Base-by-base conservation (phyloP, 768 basidiomycete species). In the Tubosaeta brunneosetosa region DNA sequence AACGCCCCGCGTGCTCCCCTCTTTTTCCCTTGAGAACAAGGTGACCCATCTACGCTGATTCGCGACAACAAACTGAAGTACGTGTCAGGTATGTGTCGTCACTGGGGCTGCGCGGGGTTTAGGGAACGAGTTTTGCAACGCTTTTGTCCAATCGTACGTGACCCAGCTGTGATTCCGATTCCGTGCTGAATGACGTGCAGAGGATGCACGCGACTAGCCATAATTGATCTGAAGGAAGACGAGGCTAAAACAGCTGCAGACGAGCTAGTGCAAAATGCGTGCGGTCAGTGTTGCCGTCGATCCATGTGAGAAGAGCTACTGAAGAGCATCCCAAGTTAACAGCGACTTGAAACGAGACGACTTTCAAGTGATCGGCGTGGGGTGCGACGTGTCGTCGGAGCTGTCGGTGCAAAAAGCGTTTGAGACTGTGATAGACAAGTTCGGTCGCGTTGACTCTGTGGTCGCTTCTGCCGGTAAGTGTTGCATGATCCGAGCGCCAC, bases 91-190 rank as follows among this genome's bases (percentile, higher is more conserved):
- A 49, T 91, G 91, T 72, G 74, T 94, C 61, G 85, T 98, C 47
- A 98, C 95, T 36, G 95, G 95, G 43, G 95, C 86, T 49, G 95
- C 94, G 12, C 79, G 89, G 62, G 95, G 95, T 7, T 74, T 98
- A 43, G 95, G 95, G 7, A 79, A 88, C 58, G 86, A 92, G 68
- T 92, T 97, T 66, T 94, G 92, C 66, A 81, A 85, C 43, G 93
- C 93, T 12, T 94, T 97, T 69, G 63, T 94, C 32, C 42, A 42
- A 5, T 27, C 40, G 36, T 46, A 32, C 22, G 41, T 50, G 41
- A 27, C 22, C 31, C 31, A 19, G 32, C 29, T 37, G 41, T 45
- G n/a, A 17, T 12, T 31, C 8, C 34, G 32, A 32, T 52, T 11
- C 22, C 32, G 19, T 33, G 36, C 53, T 53, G 47, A 36, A 56